Conservation (phyloP, 139 green algal genomes). For the Tetratostichococcus sp. region DNA sequence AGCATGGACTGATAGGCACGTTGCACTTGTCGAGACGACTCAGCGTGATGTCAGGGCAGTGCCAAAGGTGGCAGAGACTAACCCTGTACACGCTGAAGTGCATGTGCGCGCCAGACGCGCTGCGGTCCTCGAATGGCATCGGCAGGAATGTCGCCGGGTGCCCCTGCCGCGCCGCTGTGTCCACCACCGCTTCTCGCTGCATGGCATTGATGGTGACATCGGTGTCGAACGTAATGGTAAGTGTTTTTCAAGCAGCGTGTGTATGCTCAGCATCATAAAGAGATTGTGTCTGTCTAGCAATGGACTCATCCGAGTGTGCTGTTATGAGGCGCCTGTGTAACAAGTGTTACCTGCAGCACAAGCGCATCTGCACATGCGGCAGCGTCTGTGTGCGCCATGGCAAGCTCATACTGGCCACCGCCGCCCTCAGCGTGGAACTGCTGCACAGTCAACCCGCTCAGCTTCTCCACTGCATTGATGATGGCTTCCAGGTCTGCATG, state of each 20-base stretch:
- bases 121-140: slow-evolving; percentile 26
- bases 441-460: background rate
- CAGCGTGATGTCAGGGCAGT: background rate
- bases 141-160: slow-evolving; percentile 45
- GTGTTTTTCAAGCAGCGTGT: too few relatives aligned
- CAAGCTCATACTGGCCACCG: background rate
- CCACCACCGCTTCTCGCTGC: slow-evolving; percentile 36
- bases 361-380: slow-evolving; percentile 40
- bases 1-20: too few relatives aligned
- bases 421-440: background rate
- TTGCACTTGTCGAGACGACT: background rate
- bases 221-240: too few relatives aligned
- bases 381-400: background rate
- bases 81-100: slow-evolving; percentile 61
- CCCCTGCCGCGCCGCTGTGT: slow-evolving; percentile 26
- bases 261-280: too few relatives aligned
- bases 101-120: slow-evolving; percentile 47
- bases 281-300: too few relatives aligned
- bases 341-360: too few relatives aligned
- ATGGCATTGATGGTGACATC: too few relatives aligned
- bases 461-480: background rate
- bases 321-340: too few relatives aligned
- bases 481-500: background rate
- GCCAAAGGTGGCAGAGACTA: too few relatives aligned
- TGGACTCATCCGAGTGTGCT: too few relatives aligned